phyloP scores from a whole-genome alignment of 345 rosid species.

The Anacardium occidentale region DNA sequence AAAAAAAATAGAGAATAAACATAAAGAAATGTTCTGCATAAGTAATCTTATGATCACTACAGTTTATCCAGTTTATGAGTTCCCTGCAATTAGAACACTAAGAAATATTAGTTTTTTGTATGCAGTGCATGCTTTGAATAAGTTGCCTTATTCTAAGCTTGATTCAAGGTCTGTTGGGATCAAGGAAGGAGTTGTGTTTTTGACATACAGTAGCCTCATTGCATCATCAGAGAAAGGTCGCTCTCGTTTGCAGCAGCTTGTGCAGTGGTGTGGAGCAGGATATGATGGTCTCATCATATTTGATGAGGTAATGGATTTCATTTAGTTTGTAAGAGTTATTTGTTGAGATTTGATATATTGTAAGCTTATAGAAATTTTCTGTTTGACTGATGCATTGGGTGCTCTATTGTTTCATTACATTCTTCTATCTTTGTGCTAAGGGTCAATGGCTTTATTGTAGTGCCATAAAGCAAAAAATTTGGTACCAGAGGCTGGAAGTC shows the following conservation, averaged over 20 bases:
- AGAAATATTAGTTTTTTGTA: conserved; percentile 17
- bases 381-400: conserved; percentile 22
- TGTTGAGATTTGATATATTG: conserved; percentile 2
- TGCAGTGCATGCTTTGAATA: conserved; percentile 97
- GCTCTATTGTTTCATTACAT: conserved; percentile 23
- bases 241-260: conserved; percentile 97
- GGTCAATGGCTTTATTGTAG: conserved; percentile 49
- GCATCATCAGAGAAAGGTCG: conserved; percentile 99
- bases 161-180: conserved; percentile 90
- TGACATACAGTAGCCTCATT: conserved; percentile 96
- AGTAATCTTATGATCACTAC: not conserved
- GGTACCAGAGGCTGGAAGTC: conserved; percentile 99
- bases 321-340: conserved; percentile 21
- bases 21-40: not conserved
- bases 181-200: conserved; percentile 85
- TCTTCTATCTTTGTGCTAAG: conserved; percentile 29
- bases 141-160: conserved; percentile 94
- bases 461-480: conserved; percentile 99
- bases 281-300: conserved; percentile 89
- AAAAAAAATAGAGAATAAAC: not conserved
- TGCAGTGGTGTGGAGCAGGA: conserved; percentile 91
- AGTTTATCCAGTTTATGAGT: not conserved
- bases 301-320: conserved; percentile 66
- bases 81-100: conserved; percentile 13
- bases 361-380: conserved; percentile 10